Conservation (phyloP, 768 basidiomycete species). For the Russula sp. region DNA sequence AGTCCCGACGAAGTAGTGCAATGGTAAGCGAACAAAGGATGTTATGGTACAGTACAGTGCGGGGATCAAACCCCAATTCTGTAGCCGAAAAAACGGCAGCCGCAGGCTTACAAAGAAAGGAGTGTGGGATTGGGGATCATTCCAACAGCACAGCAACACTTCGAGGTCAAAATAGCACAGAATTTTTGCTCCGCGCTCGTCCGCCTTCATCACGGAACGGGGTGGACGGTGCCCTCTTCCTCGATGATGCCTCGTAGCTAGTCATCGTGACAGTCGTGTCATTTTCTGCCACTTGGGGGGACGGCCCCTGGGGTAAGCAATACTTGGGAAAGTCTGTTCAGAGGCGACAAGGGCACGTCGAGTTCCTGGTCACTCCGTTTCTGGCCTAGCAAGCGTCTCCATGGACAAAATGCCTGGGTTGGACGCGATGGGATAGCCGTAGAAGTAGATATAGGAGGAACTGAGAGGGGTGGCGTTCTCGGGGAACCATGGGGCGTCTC, state of each 20-base stretch:
- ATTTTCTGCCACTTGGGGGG: neutral
- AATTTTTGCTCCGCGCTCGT: neutral
- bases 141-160: neutral
- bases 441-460: neutral
- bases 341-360: conserved; percentile 17
- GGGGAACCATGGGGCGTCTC: conserved; percentile 5
- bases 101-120: neutral
- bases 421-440: neutral
- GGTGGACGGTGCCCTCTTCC: neutral
- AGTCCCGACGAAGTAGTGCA: neutral
- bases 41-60: neutral
- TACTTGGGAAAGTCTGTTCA: conserved; percentile 7
- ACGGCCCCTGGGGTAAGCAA: neutral
- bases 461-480: neutral
- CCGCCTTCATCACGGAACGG: neutral
- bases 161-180: neutral
- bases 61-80: neutral
- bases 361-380: neutral
- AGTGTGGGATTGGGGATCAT: neutral
- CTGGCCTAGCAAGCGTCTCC: neutral
- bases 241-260: neutral
- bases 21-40: neutral
- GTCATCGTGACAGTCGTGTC: neutral
- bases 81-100: neutral
- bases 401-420: neutral